Evolutionary conservation across 2,329 filamentous ascomycete species (phyloP), one percentile per base, ranked within the genome.

Genomic region (Aspergillus glaucus): DNA sequence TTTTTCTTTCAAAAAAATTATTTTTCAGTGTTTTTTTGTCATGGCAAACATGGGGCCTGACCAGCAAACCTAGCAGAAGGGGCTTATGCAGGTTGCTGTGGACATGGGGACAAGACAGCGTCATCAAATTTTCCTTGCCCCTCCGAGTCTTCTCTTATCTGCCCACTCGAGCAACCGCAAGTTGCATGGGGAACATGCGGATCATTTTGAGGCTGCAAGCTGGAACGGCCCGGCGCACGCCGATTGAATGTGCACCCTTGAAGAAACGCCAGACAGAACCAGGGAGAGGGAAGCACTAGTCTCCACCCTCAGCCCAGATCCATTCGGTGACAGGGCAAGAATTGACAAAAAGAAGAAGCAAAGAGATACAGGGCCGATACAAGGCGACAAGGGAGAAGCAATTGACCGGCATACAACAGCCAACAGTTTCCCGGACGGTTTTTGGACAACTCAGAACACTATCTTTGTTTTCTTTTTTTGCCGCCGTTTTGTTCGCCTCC

Each of bases 161-260:
- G 59, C 64, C 64, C 60, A 66, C 56, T 65, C 54, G 61, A 60
- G 53, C 52, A 19, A 57, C 46, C 52, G 50, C 53, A 56, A 51
- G 55, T 58, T 53, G 59, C 59, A 63, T 60, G 58, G 62, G 53
- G 59, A 55, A 62, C 55, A 65, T 69, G 67, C 67, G 66, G 63
- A 69, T 69, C 66, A 68, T 66, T 61, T 59, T 66, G 67, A 68
- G 66, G 65, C 66, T 69, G 68, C 66, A 69, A 68, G 66, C 67
- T 71, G 69, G 69, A 66, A 70, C 69, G 69, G 69, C 62, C 69
- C 69, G 69, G 66, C 65, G 68, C 68, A 69, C 66, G 66, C 62
- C 66, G 62, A 69, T 63, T 64, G 65, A 60, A 60, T 56, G 60
- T 59, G 58, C 60, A 62, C 60, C 62, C 56, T 64, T 66, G 58